Evolutionary conservation across 2,329 filamentous ascomycete species (phyloP), one percentile per base, ranked within the genome.

Genomic region (Cucurbitaria berberidis): DNA sequence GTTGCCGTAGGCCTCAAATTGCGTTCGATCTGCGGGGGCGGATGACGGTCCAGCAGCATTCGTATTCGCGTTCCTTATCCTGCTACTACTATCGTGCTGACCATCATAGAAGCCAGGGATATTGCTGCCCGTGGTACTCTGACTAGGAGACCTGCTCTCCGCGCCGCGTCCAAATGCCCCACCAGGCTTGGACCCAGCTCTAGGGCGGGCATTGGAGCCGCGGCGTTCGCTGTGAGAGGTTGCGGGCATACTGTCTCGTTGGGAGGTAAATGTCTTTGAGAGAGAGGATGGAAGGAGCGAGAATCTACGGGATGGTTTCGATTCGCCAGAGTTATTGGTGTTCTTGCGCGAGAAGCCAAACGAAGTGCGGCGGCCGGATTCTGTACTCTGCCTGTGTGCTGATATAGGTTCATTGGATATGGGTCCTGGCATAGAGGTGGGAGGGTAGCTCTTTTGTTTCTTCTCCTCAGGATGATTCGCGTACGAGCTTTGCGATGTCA

Each of bases 381-480:
- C 81, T 34, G 71, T 79, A n/a, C 80, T 82, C 29, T 75, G 76
- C 39, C 80, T 70, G 21, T 77, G 73, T 15, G 61, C 52, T n/a
- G 13, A 6, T 30, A 54, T 48, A 36, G 66, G 75, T 82, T 86
- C 84, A 42, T 82, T 82, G 5, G 85, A 79, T 74, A 89, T 85
- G 1, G 86, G 81, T 58, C 89, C 88, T 57, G 89, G 85, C 91
- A 97, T 96, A 78, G 92, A 96, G 42, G 93, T 89, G 3, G 93
- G 93, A 50, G 93, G 93, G 68, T 97, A 96, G 59, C 84, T 88
- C 72, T 86, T 87, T 47, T 84, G 78, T 57, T 87, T 87, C 72
- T 90, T 86, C 43, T 70, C 67, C 41, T 70, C 65, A 22, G 61
- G 48, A 22, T 66, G 59, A 59, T 81, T 83, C 15, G 48, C 55